A percentile compares a stretch with the other conserved stretches of the same genome.
phyloP scores from a whole-genome alignment of 83 land plant genomes.

The Picea mariana region DNA sequence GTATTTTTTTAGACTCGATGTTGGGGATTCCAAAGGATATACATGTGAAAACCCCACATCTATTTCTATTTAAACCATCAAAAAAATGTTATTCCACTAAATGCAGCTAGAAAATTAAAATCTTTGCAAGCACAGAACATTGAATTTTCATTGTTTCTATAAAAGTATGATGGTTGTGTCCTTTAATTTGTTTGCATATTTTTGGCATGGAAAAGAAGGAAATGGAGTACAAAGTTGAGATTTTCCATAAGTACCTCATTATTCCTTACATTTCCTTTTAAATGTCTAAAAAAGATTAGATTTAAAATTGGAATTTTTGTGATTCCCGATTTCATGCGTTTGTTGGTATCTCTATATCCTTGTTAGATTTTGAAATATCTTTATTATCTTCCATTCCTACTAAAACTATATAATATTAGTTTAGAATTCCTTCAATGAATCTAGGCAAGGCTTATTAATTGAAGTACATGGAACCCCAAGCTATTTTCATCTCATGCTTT shows the following conservation, averaged over 20 bases:
- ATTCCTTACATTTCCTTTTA: neutral
- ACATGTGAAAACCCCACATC: neutral
- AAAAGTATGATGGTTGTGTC: neutral
- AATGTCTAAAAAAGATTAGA: neutral
- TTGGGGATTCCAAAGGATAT: no score
- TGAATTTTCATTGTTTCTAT: neutral
- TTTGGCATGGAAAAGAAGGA: slow-evolving; percentile 14
- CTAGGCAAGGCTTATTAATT: no score
- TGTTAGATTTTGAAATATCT: no score
- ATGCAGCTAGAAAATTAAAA: neutral
- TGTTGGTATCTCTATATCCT: no score
- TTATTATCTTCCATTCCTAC: no score
- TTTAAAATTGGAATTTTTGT: neutral
- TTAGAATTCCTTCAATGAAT: no score
- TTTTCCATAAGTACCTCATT: slow-evolving; percentile 8
- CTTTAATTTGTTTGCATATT: neutral
- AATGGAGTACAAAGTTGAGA: slow-evolving; percentile 12
- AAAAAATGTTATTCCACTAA: neutral
- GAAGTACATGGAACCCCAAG: no score
- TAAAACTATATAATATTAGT: no score
- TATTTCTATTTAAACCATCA: neutral
- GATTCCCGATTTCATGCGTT: no score
- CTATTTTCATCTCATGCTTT: no score
- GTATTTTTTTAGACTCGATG: no score
- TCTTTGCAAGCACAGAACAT: no score